Evolutionary conservation across 306 rosid species (phyloP).

Genomic region (Castanopsis chinensis): DNA sequence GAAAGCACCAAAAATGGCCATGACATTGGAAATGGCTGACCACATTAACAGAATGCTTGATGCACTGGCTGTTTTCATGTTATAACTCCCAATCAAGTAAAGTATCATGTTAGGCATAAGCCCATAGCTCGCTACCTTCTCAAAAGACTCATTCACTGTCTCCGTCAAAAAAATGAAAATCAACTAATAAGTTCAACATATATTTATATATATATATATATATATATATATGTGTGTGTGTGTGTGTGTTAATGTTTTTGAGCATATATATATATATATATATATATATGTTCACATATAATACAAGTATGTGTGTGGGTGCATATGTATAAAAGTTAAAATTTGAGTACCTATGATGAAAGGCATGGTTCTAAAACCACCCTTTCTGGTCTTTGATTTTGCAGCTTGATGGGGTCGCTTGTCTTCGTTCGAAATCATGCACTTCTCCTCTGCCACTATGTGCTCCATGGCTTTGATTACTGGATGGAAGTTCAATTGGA

Average conservation of each 20-base stretch:
- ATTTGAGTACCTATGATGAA: constrained; percentile 43
- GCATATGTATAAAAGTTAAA: too few relatives aligned
- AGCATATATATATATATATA: too few relatives aligned
- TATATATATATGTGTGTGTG: background rate
- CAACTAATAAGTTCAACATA: background rate
- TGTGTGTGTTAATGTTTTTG: background rate
- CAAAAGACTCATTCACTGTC: constrained; percentile 50
- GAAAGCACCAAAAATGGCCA: constrained; percentile 53
- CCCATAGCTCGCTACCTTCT: constrained; percentile 47
- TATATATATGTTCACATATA: background rate
- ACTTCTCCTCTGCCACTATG: background rate
- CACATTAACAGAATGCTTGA: constrained; percentile 34
- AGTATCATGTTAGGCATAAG: constrained; percentile 51
- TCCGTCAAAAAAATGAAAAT: background rate
- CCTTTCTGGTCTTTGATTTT: constrained; percentile 23
- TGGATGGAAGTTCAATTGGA: too few relatives aligned
- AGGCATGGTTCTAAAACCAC: constrained; percentile 58
- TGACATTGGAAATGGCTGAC: constrained; percentile 40
- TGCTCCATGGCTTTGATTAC: background rate
- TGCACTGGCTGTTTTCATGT: constrained; percentile 28
- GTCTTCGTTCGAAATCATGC: background rate
- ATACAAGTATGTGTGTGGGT: background rate
- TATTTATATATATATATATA: background rate
- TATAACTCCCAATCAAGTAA: constrained; percentile 34
- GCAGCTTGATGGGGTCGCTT: background rate